A percentile compares a stretch with the other conserved stretches of the same genome.
phyloP scores from a whole-genome alignment of 2,329 filamentous ascomycete genomes.

The Penicillium freii region DNA sequence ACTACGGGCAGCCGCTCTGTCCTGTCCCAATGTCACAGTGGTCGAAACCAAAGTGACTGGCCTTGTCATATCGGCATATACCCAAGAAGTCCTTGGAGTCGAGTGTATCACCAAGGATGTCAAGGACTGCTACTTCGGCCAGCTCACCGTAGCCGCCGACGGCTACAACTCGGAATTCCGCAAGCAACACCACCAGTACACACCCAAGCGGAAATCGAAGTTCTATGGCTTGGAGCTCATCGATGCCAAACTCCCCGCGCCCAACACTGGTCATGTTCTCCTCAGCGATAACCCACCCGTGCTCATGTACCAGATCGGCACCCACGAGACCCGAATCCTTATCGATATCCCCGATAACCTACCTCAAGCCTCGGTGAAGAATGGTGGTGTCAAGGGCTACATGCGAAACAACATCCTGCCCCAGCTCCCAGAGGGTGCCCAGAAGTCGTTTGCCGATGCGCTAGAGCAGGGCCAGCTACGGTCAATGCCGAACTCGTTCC shows the following conservation, averaged over 20 bases:
- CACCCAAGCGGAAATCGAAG: conserved; percentile 73
- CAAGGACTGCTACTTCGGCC: conserved; percentile 79
- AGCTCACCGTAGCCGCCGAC: conserved; percentile 85
- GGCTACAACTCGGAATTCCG: conserved; percentile 92
- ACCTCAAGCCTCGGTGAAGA: conserved; percentile 67
- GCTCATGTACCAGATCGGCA: conserved; percentile 94
- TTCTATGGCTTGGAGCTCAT: conserved; percentile 94
- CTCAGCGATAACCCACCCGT: conserved; percentile 76
- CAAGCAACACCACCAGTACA: conserved; percentile 67
- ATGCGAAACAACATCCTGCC: conserved; percentile 77
- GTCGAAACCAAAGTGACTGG: conserved; percentile 84
- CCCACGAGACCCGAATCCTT: conserved; percentile 85
- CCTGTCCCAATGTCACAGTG: conserved; percentile 79
- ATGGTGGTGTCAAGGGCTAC: conserved; percentile 82
- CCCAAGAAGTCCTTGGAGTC: conserved; percentile 76
- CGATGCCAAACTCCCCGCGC: conserved; percentile 74
- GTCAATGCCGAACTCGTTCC: conserved; percentile 94
- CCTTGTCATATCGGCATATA: conserved; percentile 68
- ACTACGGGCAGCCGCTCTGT: conserved; percentile 70
- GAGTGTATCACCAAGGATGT: conserved; percentile 65
- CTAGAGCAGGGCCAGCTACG: conserved; percentile 76
- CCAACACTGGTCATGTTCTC: conserved; percentile 80
- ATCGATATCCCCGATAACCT: conserved; percentile 81
- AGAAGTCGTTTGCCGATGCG: conserved; percentile 70
- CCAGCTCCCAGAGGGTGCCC: conserved; percentile 68